A percentile compares a stretch with the other conserved stretches of the same genome.
These are phyloP conservation scores for Phytopythium boreale DNA, from an alignment of 352 stramenopile genomes.

Conservation along the genomic window DNA sequence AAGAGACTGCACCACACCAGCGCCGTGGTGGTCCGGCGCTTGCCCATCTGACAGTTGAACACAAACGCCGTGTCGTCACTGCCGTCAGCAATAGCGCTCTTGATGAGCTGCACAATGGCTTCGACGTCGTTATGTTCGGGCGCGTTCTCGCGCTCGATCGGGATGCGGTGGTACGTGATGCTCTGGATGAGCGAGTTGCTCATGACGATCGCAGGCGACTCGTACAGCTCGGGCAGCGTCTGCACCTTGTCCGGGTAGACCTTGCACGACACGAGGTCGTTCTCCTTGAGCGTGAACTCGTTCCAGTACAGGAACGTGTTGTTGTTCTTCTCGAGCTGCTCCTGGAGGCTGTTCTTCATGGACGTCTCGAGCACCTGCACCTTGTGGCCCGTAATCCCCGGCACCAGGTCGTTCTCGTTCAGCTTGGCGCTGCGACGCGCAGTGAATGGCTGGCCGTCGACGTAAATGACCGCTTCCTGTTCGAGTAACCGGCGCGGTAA, in stretches of 20 bases:
- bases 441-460: constrained; percentile 70
- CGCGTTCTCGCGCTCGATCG: constrained; percentile 80
- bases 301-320: constrained; percentile 80
- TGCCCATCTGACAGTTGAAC: constrained; percentile 89
- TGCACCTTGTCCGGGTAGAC: constrained; percentile 46
- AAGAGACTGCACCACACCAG: constrained; percentile 70
- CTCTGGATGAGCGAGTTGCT: constrained; percentile 36
- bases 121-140: constrained; percentile 77
- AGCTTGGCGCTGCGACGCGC: constrained; percentile 67
- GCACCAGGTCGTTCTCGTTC: constrained; percentile 83
- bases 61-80: constrained; percentile 69
- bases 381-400: constrained; percentile 78
- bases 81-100: constrained; percentile 17
- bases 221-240: constrained; percentile 70
- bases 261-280: constrained; percentile 42
- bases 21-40: constrained; percentile 76
- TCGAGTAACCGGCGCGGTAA: constrained; percentile 8
- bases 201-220: constrained; percentile 31
- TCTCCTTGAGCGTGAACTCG: constrained; percentile 59
- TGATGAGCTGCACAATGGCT: constrained; percentile 56
- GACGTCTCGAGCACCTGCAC: constrained; percentile 79
- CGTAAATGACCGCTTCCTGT: constrained; percentile 81
- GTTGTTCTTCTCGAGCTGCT: constrained; percentile 46
- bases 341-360: constrained; percentile 75
- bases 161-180: constrained; percentile 65